Conservation (phyloP, 78 protist species). For the Emiliania huxleyi region DNA sequence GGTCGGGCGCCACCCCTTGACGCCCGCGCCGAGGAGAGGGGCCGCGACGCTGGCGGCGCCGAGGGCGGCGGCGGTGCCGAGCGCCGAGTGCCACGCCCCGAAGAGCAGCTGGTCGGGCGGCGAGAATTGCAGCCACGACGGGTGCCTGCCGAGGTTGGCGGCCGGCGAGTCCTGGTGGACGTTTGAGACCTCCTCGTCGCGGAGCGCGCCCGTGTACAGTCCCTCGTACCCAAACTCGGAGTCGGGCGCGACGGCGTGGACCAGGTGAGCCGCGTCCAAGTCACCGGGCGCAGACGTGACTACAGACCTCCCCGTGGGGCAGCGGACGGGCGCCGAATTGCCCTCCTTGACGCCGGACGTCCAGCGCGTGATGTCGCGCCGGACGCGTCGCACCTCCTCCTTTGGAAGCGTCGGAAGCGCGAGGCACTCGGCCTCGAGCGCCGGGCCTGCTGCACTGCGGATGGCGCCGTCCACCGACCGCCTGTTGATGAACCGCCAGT, state of each 20-base stretch:
- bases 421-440: not conserved
- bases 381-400: not conserved
- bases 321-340: not conserved
- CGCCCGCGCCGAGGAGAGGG: not conserved
- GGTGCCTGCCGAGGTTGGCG: not conserved
- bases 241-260: slow-evolving; percentile 4
- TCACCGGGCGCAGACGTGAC: not conserved
- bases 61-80: not conserved
- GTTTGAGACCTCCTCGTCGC: not conserved
- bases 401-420: not conserved
- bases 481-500: not conserved
- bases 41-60: not conserved
- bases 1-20: not conserved
- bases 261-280: not conserved
- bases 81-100: not conserved
- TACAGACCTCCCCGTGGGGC: not conserved
- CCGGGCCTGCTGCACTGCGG: not conserved
- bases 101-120: not conserved
- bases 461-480: not conserved
- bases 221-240: slow-evolving; percentile 14
- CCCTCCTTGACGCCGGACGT: not conserved
- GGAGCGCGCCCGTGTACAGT: not conserved
- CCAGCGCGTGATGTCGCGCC: not conserved
- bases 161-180: not conserved
- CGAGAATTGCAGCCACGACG: not conserved